A percentile compares a stretch with the other conserved stretches of the same genome.
phyloP scores from a whole-genome alignment of 2,329 filamentous ascomycete genomes.

The Thielaviopsis cerberus region DNA sequence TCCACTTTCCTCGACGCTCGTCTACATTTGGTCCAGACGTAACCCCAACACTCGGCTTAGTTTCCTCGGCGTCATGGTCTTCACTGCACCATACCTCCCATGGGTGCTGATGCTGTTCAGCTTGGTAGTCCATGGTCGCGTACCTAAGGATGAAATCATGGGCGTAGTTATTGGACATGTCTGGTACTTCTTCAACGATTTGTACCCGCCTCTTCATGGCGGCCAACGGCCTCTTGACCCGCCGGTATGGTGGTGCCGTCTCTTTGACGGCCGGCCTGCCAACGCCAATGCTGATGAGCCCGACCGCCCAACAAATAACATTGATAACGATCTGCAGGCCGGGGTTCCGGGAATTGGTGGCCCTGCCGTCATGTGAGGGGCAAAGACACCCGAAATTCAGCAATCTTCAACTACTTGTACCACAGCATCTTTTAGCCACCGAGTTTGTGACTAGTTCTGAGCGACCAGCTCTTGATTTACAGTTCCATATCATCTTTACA shows the following conservation, averaged over 20 bases:
- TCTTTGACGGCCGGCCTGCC: constrained; percentile 48
- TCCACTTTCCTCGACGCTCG: constrained; percentile 75
- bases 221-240: constrained; percentile 75
- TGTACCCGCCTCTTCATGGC: constrained; percentile 79
- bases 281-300: constrained; percentile 18
- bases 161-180: constrained; percentile 88
- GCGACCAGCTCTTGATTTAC: not conserved
- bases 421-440: not conserved
- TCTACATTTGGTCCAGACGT: constrained; percentile 93
- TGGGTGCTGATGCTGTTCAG: constrained; percentile 93
- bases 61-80: constrained; percentile 73
- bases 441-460: not conserved
- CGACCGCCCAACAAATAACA: constrained; percentile 26
- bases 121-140: constrained; percentile 68
- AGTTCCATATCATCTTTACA: not conserved
- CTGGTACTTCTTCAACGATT: constrained; percentile 96
- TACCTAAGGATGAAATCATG: constrained; percentile 92
- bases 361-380: constrained; percentile 2
- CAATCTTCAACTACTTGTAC: not conserved
- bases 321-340: constrained; percentile 45
- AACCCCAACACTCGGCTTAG: constrained; percentile 84
- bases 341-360: constrained; percentile 19
- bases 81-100: constrained; percentile 83
- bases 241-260: constrained; percentile 69
- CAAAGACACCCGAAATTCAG: not conserved